Evolutionary conservation across 78 protist species (phyloP), one percentile per base, ranked within the genome.

Genomic region (Abeoforma whisleri): DNA sequence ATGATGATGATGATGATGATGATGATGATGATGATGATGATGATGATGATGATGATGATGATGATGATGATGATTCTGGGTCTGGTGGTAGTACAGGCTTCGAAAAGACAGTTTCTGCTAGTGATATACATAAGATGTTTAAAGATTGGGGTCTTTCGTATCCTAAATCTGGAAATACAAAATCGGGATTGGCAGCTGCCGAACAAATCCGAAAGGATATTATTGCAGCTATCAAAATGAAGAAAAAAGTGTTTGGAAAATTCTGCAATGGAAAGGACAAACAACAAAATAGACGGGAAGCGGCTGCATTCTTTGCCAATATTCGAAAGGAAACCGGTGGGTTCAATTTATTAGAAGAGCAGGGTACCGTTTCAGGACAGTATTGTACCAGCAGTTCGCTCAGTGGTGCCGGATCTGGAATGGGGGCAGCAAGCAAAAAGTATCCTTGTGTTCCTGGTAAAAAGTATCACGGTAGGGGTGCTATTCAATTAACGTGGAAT

Each of bases 131-230:
- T 25, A 25, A n/a, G 35, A 62, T 62, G 70, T 62, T 62, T 62
- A 25, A 25, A 25, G 70, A 62, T 25, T 62, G 70, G 70, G 70
- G 70, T 25, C 25, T 62, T 25, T n/a, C 25, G 35, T 62, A 62
- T 62, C 35, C 35, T 25, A 25, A 25, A 25, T 25, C 70, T 62
- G 25, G n/a, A n/a, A n/a, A n/a, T n/a, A n/a, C n/a, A n/a, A n/a
- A n/a, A n/a, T n/a, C 70, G 70, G 70, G 70, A n/a, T 62, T 62
- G 70, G 70, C 70, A n/a, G 70, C 70, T 25, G 70, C 70, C 25
- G 70, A 62, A 62, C 25, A 62, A 62, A 25, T 62, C 70, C 70
- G 25, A 25, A 62, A 62, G 25, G 70, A 62, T 62, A 62, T 62
- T 62, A 62, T 62, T 25, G 70, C 25, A 25, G 70, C 70, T n/a